Conservation (phyloP, 441 rosid genomes). For the Pelargonium exstipulatum region DNA sequence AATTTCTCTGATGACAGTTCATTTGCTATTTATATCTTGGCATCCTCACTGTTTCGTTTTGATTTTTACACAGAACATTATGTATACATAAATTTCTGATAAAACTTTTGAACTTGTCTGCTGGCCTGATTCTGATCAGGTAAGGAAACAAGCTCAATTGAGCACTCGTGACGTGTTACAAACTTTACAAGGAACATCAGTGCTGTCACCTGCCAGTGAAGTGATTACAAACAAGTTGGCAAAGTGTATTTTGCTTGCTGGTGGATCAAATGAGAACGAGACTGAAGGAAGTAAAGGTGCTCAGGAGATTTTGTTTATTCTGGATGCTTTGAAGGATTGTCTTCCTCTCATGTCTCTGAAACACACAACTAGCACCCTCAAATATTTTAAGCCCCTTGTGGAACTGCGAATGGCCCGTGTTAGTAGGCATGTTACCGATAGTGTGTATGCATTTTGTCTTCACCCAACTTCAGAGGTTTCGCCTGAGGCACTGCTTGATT, state of each 20-base stretch:
- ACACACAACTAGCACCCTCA: conserved; percentile 43
- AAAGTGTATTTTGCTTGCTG: conserved; percentile 62
- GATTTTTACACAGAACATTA: neutral
- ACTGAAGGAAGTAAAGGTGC: conserved; percentile 63
- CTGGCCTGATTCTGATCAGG: conserved; percentile 35
- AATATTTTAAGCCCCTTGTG: conserved; percentile 57
- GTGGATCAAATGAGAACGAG: conserved; percentile 45
- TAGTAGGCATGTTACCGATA: conserved; percentile 65
- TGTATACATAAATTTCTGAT: neutral
- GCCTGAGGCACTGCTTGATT: conserved; percentile 58
- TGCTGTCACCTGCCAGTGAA: conserved; percentile 56
- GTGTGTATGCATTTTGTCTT: conserved; percentile 53
- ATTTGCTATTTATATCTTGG: too few relatives aligned
- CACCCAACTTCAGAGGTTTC: conserved; percentile 50
- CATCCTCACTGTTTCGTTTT: neutral
- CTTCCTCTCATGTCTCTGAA: conserved; percentile 64
- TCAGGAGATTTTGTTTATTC: conserved; percentile 57
- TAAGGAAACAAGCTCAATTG: conserved; percentile 59
- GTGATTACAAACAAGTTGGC: conserved; percentile 50
- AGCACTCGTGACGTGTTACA: conserved; percentile 55
- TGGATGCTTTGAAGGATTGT: conserved; percentile 69
- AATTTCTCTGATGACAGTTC: too few relatives aligned
- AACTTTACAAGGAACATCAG: conserved; percentile 48
- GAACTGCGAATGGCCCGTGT: conserved; percentile 54
- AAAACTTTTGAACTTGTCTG: neutral